Evolutionary conservation across 2,329 filamentous ascomycete genomes (phyloP), one percentile per base, ranked within the genome.

Genomic region (Colletotrichum aenigma): DNA sequence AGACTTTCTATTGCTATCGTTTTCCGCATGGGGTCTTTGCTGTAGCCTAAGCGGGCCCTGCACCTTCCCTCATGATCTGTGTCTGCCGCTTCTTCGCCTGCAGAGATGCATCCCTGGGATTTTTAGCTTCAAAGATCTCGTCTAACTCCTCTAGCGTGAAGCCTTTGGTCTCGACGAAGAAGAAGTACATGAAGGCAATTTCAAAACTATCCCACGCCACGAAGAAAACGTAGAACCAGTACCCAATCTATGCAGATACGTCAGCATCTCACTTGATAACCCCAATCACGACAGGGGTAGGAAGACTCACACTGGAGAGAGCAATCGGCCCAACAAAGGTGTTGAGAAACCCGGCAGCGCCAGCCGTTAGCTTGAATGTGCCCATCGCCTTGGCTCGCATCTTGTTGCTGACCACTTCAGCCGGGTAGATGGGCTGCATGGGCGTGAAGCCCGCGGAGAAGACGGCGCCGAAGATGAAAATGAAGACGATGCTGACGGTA

Each of bases 111-210:
- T 70, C 84, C 80, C n/a, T 84, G 76, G 7, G 83, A 8, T 80
- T 82, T 38, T 82, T 81, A 15, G 83, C 84, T 76, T 84, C 83
- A 81, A 91, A 90, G 78, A 91, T 88, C 80, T 88, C 87, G 66
- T 89, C 89, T 62, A 91, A 84, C 78, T 91, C 89, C 78, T 91
- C 89, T 6, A 91, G 86, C 18, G 89, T 90, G 7, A 87, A 86
- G 13, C 88, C 88, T 70, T 85, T 86, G 15, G 89, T 91, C 80
- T 91, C 89, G 43, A 89, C 78, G 10, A 74, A 78, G 18, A 75
- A 77, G 18, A 71, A 69, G 61, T 74, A 79, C 75, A 79, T 77
- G 32, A 79, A 81, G 2, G 72, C 74, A 13, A 83, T 79, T 70
- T 85, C 83, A 9, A 84, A 79, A 4, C 80, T 79, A 68, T 84